phyloP scores from a whole-genome alignment of 495 filamentous ascomycete genomes.

The Sordaria brevicollis region DNA sequence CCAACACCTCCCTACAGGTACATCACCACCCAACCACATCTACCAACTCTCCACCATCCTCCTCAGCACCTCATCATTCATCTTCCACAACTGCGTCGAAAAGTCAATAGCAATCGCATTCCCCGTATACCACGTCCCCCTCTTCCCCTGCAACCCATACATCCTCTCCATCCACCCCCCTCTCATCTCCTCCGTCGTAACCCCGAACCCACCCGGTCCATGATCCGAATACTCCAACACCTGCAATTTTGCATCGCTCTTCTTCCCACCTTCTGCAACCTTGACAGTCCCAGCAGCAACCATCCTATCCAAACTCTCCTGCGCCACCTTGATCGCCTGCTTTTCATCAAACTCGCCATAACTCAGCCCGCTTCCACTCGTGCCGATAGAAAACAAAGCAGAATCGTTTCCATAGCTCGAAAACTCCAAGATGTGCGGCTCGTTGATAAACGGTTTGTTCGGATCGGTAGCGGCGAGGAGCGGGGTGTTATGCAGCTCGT shows the following conservation, averaged over 20 bases:
- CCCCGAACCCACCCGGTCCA: conserved; percentile 24
- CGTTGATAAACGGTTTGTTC: background rate
- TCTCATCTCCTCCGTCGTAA: conserved; percentile 19
- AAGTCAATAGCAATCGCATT: conserved; percentile 8
- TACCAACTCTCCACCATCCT: background rate
- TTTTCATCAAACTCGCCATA: conserved; percentile 2
- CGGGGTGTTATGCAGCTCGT: conserved; percentile 5
- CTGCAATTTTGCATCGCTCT: background rate
- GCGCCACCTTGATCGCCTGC: background rate
- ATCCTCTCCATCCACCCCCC: conserved; percentile 27
- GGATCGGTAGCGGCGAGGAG: background rate
- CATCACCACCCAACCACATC: no score
- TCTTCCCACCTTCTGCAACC: background rate
- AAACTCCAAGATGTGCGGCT: conserved; percentile 2
- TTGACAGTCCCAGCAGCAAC: conserved; percentile 2
- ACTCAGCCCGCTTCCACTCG: background rate
- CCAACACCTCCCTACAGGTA: no score
- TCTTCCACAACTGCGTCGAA: conserved; percentile 6
- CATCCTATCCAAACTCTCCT: conserved; percentile 2
- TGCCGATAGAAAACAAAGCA: background rate
- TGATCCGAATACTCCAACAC: conserved; percentile 27
- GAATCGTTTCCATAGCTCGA: background rate
- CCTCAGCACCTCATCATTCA: conserved; percentile 5
- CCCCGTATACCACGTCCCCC: conserved; percentile 33
- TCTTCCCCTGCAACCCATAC: conserved; percentile 30